Percentiles rank a stretch among this genome's conserved stretches.
Conservation (phyloP, 2,329 filamentous ascomycete species). For the Trichoderma aggressivum region DNA sequence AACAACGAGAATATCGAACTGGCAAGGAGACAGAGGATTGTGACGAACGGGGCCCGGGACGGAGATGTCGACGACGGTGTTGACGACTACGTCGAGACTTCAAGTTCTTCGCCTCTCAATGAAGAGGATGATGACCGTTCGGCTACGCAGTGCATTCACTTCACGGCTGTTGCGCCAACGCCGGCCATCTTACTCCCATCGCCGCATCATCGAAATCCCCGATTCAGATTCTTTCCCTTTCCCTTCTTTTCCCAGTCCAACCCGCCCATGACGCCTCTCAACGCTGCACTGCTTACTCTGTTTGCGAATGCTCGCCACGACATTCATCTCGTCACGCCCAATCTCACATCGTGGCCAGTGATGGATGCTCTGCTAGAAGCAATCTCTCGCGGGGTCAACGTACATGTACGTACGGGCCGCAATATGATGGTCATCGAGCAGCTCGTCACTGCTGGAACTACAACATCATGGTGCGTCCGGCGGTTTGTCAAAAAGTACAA, state of each 20-base stretch:
- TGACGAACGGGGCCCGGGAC: not conserved
- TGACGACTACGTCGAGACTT: conserved; percentile 12
- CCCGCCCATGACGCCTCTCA: conserved; percentile 64
- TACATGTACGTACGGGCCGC: conserved; percentile 64
- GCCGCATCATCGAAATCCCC: conserved; percentile 66
- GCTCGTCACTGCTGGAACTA: conserved; percentile 73
- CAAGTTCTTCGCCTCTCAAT: conserved; percentile 19
- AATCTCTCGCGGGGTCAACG: conserved; percentile 62
- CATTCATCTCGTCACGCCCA: conserved; percentile 74
- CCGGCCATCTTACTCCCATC: conserved; percentile 69
- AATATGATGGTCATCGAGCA: conserved; percentile 77
- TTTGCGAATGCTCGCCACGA: conserved; percentile 54
- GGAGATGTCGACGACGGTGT: not conserved
- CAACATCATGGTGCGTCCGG: conserved; percentile 62
- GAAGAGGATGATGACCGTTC: conserved; percentile 21
- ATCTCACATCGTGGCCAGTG: conserved; percentile 66
- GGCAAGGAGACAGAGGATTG: not conserved
- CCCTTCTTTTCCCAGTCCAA: conserved; percentile 49
- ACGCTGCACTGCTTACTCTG: conserved; percentile 59
- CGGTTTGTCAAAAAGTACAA: conserved; percentile 56
- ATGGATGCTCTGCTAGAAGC: conserved; percentile 59
- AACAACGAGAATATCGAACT: not conserved
- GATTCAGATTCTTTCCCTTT: conserved; percentile 57
- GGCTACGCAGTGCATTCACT: conserved; percentile 31
- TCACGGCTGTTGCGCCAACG: conserved; percentile 29